A percentile compares a stretch with the other conserved stretches of the same genome.
Evolutionary conservation across 306 rosid species (phyloP).

Genomic region (Sophora flavescens): DNA sequence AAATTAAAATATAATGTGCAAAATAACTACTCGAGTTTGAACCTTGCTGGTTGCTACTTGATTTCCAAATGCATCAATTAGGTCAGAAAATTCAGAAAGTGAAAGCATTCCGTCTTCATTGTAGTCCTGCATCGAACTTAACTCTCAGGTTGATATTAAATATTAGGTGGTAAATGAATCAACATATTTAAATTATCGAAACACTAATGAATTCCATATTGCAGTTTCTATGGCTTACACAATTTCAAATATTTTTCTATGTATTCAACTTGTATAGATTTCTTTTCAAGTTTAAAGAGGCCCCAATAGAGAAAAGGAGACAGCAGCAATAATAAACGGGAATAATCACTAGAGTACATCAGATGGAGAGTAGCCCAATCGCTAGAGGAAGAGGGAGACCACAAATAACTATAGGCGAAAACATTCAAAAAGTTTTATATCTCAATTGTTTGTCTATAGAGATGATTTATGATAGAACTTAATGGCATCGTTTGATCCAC

Average conservation of each 20-base stretch:
- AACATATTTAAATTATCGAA: conserved; percentile 11
- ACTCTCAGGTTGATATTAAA: conserved; percentile 43
- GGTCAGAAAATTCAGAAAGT: conserved; percentile 78
- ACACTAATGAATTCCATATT: conserved; percentile 12
- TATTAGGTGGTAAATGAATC: conserved; percentile 12
- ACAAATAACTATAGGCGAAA: too few relatives aligned
- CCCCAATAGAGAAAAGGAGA: conserved; percentile 26
- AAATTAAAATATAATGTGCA: background rate
- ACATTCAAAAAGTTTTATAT: too few relatives aligned
- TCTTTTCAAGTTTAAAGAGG: conserved; percentile 30
- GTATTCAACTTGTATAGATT: conserved; percentile 23
- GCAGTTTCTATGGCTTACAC: background rate
- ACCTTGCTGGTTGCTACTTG: conserved; percentile 83
- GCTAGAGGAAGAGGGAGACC: too few relatives aligned
- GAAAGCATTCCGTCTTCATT: conserved; percentile 93
- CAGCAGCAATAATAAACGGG: conserved; percentile 12
- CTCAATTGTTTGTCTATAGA: too few relatives aligned
- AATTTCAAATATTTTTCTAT: conserved; percentile 38
- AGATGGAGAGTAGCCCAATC: too few relatives aligned
- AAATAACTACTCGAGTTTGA: conserved; percentile 37
- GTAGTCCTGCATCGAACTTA: conserved; percentile 70
- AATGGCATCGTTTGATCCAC: too few relatives aligned
- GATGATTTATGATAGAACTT: too few relatives aligned
- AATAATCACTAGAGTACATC: background rate
- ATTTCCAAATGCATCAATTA: conserved; percentile 92